phyloP scores from a whole-genome alignment of 1,284 basidiomycete genomes.

The Pseudozyma thailandica region DNA sequence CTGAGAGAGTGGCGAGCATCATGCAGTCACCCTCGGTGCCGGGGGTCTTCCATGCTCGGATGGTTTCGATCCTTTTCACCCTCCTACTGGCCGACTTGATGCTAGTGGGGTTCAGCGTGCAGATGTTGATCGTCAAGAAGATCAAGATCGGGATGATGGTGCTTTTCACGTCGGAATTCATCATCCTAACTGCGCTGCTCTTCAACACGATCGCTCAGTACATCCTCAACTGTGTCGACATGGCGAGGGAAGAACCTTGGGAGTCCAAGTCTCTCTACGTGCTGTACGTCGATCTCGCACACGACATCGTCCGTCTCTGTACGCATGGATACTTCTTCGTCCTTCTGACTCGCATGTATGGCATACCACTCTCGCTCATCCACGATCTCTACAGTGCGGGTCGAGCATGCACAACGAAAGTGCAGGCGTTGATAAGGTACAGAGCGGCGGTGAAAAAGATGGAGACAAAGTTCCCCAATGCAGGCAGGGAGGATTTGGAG shows the following conservation, averaged over 20 bases:
- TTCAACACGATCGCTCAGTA: conserved; percentile 86
- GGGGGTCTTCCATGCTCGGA: conserved; percentile 83
- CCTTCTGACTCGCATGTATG: conserved; percentile 89
- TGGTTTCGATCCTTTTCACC: conserved; percentile 77
- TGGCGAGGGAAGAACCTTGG: conserved; percentile 73
- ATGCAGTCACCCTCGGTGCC: conserved; percentile 91
- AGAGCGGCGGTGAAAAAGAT: conserved; percentile 94
- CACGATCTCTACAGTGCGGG: conserved; percentile 96
- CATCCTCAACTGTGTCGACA: conserved; percentile 81
- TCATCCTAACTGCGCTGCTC: conserved; percentile 84
- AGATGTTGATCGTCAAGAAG: conserved; percentile 68
- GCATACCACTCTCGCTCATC: conserved; percentile 94
- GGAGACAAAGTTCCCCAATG: conserved; percentile 94
- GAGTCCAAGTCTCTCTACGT: conserved; percentile 97
- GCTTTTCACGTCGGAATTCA: conserved; percentile 88
- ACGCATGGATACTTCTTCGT: conserved; percentile 90
- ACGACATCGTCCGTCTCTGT: conserved; percentile 90
- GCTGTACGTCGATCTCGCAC: conserved; percentile 87
- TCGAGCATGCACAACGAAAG: conserved; percentile 85
- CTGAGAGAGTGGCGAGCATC: conserved; percentile 97
- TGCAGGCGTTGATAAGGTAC: conserved; percentile 87
- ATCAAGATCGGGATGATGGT: conserved; percentile 77
- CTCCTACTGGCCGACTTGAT: conserved; percentile 78
- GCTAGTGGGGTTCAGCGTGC: conserved; percentile 80
- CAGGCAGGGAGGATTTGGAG: conserved; percentile 84